A percentile compares a stretch with the other conserved stretches of the same genome.
phyloP scores from a whole-genome alignment of 331 rosid species.

The Rosa hybrid region DNA sequence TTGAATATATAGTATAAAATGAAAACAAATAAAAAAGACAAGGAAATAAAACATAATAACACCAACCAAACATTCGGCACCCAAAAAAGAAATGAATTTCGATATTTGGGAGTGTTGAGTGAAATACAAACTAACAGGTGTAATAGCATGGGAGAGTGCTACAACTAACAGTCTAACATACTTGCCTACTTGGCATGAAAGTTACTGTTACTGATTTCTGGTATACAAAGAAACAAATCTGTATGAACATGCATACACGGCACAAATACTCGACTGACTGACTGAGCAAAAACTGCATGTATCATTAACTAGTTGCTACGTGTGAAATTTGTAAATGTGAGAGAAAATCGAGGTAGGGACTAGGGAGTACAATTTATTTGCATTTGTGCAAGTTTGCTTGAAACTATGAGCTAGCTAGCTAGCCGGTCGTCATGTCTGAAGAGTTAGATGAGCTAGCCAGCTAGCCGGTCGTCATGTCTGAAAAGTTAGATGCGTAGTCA shows the following conservation, averaged over 20 bases:
- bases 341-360: neutral
- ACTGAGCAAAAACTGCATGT: neutral
- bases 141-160: too few relatives aligned
- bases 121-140: too few relatives aligned
- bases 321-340: neutral
- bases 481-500: neutral
- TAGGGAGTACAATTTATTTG: neutral
- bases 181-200: too few relatives aligned
- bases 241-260: neutral
- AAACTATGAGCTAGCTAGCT: neutral
- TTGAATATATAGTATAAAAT: neutral
- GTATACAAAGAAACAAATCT: too few relatives aligned
- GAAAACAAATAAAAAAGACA: neutral
- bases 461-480: neutral
- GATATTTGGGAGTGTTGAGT: too few relatives aligned
- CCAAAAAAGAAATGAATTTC: too few relatives aligned
- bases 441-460: neutral
- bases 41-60: neutral
- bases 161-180: too few relatives aligned
- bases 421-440: neutral
- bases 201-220: too few relatives aligned
- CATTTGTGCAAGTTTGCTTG: neutral
- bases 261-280: neutral
- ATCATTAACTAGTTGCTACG: too few relatives aligned
- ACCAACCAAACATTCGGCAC: neutral